Evolutionary conservation across 345 rosid species (phyloP).

Genomic region (Triadica sebifera): DNA sequence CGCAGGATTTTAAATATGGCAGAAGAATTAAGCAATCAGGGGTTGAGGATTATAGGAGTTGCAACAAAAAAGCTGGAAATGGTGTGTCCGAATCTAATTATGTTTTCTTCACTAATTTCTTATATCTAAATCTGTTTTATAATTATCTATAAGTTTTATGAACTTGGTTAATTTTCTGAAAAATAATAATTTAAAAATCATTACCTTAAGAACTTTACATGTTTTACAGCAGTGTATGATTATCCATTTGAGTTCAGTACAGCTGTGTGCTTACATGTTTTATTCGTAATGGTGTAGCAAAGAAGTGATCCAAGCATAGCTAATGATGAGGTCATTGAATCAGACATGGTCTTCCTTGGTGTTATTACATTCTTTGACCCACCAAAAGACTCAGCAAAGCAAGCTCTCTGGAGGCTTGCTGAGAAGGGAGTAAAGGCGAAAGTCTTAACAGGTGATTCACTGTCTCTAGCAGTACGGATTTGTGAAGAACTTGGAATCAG

Average conservation of each 20-base stretch:
- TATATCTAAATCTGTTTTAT: not conserved
- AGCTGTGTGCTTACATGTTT: not conserved
- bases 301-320: slow-evolving; percentile 19
- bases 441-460: slow-evolving; percentile 64
- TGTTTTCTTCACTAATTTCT: not conserved
- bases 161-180: not conserved
- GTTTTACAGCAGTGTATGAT: not conserved
- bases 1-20: slow-evolving; percentile 43
- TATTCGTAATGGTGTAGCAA: slow-evolving; percentile 34
- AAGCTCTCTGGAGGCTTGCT: slow-evolving; percentile 66
- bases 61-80: slow-evolving; percentile 48
- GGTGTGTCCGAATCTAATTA: slow-evolving; percentile 29
- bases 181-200: not conserved
- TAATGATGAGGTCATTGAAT: slow-evolving; percentile 39
- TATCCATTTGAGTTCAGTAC: not conserved
- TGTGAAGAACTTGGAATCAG: slow-evolving; percentile 74
- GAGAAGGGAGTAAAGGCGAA: slow-evolving; percentile 75
- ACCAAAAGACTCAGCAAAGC: slow-evolving; percentile 73
- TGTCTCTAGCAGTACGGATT: slow-evolving; percentile 54
- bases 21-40: slow-evolving; percentile 59
- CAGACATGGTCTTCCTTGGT: slow-evolving; percentile 65
- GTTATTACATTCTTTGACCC: slow-evolving; percentile 64
- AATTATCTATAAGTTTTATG: not conserved
- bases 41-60: slow-evolving; percentile 51
- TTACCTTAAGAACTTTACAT: not conserved